Conservation (phyloP, 176 grass and related monocot genomes). For the Elaeis guineensis region DNA sequence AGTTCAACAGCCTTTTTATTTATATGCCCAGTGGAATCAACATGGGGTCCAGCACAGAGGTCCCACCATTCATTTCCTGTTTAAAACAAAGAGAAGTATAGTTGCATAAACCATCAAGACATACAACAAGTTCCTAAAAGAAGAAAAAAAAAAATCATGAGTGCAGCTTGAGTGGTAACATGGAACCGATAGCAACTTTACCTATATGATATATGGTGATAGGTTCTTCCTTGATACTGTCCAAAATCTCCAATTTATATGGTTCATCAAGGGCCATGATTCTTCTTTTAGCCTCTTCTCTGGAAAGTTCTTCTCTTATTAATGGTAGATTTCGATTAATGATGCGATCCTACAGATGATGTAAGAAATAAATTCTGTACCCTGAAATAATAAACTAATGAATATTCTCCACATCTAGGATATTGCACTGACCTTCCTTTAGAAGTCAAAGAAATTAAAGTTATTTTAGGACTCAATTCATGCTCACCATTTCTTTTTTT, state of each 20-base stretch:
- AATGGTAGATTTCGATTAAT: slow-evolving; percentile 66
- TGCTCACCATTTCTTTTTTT: slow-evolving; percentile 91
- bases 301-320: slow-evolving; percentile 74
- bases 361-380: slow-evolving; percentile 37
- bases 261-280: slow-evolving; percentile 74
- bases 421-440: slow-evolving; percentile 10
- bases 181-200: slow-evolving; percentile 14
- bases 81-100: slow-evolving; percentile 6
- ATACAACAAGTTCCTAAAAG: background rate
- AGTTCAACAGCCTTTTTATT: slow-evolving; percentile 76
- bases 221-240: slow-evolving; percentile 84
- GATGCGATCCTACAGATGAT: slow-evolving; percentile 76
- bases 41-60: slow-evolving; percentile 93
- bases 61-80: slow-evolving; percentile 99
- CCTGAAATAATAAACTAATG: slow-evolving; percentile 44
- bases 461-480: background rate
- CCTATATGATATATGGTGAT: slow-evolving; percentile 98
- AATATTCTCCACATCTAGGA: slow-evolving; percentile 5
- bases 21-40: slow-evolving; percentile 84
- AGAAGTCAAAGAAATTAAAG: background rate
- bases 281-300: slow-evolving; percentile 86
- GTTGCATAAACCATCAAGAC: background rate
- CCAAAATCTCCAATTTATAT: slow-evolving; percentile 89
- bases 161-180: background rate
- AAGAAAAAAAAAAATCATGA: background rate